Evolutionary conservation across 2,329 filamentous ascomycete genomes (phyloP).

Genomic region (Fusarium sp.): DNA sequence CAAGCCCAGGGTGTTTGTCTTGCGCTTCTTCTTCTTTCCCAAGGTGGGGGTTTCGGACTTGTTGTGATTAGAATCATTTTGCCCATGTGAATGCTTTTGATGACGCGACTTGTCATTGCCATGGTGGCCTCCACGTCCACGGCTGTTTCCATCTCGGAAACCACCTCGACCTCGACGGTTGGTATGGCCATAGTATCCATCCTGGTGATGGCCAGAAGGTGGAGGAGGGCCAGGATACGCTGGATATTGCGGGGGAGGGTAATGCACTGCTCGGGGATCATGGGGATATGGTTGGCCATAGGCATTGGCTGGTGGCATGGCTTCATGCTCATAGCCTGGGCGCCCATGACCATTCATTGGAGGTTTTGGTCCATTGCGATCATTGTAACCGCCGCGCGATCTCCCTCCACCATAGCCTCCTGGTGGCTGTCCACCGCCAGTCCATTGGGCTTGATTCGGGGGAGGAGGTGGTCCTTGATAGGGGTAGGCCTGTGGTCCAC

Average conservation of each 20-base stretch:
- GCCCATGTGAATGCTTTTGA: constrained; percentile 51
- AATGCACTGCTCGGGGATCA: constrained; percentile 53
- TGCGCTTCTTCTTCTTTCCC: constrained; percentile 76
- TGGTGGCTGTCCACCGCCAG: constrained; percentile 49
- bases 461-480: constrained; percentile 53
- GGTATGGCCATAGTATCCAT: constrained; percentile 51
- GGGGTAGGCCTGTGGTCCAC: constrained; percentile 54
- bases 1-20: constrained; percentile 77
- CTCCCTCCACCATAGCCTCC: constrained; percentile 54
- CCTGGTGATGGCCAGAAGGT: constrained; percentile 50
- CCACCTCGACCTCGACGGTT: constrained; percentile 52
- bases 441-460: constrained; percentile 51
- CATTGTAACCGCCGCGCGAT: constrained; percentile 59
- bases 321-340: constrained; percentile 51
- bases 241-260: constrained; percentile 51
- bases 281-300: constrained; percentile 56
- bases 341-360: constrained; percentile 49
- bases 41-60: constrained; percentile 58
- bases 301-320: constrained; percentile 49
- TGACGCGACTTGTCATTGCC: constrained; percentile 59
- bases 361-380: constrained; percentile 55
- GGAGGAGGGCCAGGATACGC: constrained; percentile 56
- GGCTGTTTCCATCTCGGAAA: constrained; percentile 52
- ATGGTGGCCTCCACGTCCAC: constrained; percentile 55
- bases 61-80: constrained; percentile 46